Conservation (phyloP, 2,329 filamentous ascomycete species). For the Colletotrichum spaethianum region DNA sequence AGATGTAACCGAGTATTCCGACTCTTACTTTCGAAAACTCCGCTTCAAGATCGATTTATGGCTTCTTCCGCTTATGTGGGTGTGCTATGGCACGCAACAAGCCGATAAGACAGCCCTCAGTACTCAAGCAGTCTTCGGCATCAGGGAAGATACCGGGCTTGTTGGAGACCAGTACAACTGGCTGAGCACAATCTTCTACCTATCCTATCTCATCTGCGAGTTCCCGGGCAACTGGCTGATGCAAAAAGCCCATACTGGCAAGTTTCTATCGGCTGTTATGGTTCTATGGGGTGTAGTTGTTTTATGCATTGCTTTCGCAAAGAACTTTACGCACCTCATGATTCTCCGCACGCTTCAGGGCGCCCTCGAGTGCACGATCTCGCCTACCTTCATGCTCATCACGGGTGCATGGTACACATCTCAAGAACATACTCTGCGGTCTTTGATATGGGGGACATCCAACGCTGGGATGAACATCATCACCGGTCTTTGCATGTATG, state of each 20-base stretch:
- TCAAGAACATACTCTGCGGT: conserved; percentile 48
- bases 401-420: conserved; percentile 52
- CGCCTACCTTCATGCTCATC: conserved; percentile 50
- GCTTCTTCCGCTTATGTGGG: conserved; percentile 50
- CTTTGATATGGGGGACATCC: conserved; percentile 51
- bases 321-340: conserved; percentile 50
- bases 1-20: conserved; percentile 43
- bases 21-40: conserved; percentile 46
- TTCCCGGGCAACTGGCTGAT: conserved; percentile 46
- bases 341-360: conserved; percentile 49
- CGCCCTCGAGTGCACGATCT: conserved; percentile 49
- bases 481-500: conserved; percentile 49
- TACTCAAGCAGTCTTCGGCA: conserved; percentile 49
- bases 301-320: conserved; percentile 47
- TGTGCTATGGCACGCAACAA: conserved; percentile 49
- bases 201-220: conserved; percentile 49
- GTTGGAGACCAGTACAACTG: conserved; percentile 50
- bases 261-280: conserved; percentile 53
- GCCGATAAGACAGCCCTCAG: conserved; percentile 50
- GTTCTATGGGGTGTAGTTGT: conserved; percentile 50
- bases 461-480: conserved; percentile 52
- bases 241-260: conserved; percentile 47
- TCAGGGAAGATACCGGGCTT: conserved; percentile 48
- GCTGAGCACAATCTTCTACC: conserved; percentile 50
- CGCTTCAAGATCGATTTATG: conserved; percentile 50